phyloP scores from a whole-genome alignment of 306 rosid species.

The Citrullus mucosospermus region DNA sequence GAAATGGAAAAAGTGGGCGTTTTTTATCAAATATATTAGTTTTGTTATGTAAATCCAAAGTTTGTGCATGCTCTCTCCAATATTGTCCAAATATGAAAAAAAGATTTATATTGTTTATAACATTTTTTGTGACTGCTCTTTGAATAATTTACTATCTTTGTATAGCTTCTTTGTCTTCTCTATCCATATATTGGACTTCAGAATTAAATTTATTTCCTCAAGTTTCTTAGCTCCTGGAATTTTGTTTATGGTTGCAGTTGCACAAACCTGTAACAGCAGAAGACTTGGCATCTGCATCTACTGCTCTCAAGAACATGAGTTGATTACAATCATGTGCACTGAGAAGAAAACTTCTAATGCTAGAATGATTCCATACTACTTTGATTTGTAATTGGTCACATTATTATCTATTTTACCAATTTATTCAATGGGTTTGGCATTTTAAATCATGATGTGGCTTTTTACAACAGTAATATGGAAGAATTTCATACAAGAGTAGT shows the following conservation, averaged over 20 bases:
- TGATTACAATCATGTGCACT: not conserved
- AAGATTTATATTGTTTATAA: not conserved
- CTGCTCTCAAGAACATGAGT: constrained; percentile 13
- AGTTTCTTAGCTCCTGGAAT: not conserved
- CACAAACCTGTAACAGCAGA: constrained; percentile 67
- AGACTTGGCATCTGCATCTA: constrained; percentile 53
- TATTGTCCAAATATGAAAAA: not conserved
- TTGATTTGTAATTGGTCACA: not conserved
- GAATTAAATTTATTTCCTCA: too few relatives aligned
- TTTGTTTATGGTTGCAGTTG: constrained; percentile 43
- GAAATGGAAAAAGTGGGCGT: not conserved
- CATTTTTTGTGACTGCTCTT: not conserved
- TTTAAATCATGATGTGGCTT: not conserved
- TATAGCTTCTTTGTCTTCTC: not conserved
- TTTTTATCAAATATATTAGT: not conserved
- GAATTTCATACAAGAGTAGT: not conserved
- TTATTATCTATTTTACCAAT: not conserved
- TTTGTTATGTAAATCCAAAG: not conserved
- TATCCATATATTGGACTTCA: not conserved
- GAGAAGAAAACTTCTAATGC: not conserved
- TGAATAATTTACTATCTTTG: not conserved
- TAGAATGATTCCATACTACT: not conserved
- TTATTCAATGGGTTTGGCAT: not conserved
- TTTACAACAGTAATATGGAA: not conserved
- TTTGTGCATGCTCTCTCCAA: not conserved